Evolutionary conservation across 345 rosid species (phyloP).

Genomic region (Jatropha curcas): DNA sequence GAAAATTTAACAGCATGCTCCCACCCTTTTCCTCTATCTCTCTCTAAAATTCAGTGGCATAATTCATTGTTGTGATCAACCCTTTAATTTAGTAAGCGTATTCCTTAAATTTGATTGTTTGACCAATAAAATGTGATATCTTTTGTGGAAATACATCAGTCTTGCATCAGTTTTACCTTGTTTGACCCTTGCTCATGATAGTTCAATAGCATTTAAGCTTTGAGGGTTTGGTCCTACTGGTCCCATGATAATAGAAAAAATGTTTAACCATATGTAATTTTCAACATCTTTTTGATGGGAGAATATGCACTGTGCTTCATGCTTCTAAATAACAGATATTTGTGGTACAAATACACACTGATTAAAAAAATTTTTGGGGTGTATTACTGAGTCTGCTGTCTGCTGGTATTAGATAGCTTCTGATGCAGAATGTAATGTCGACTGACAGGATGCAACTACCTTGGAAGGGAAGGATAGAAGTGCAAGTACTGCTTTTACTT

Average conservation of each 20-base stretch:
- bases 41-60: background rate
- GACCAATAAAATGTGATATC: background rate
- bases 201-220: background rate
- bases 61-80: background rate
- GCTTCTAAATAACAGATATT: background rate
- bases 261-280: background rate
- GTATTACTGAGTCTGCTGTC: slow-evolving; percentile 4
- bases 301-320: background rate
- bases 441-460: slow-evolving; percentile 35
- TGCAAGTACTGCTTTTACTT: slow-evolving; percentile 17
- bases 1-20: background rate
- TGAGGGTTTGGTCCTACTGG: background rate
- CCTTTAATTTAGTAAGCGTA: background rate
- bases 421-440: slow-evolving; percentile 8
- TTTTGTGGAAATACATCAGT: background rate
- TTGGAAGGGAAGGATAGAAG: slow-evolving; percentile 22
- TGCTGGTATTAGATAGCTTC: slow-evolving; percentile 14
- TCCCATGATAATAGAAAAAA: background rate
- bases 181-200: background rate
- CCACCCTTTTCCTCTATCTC: background rate
- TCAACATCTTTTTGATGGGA: background rate
- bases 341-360: background rate
- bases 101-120: background rate
- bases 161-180: background rate
- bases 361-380: background rate